These are phyloP conservation scores for Metarhizium sp. DNA, from an alignment of 2,329 filamentous ascomycete genomes.

Conservation along the genomic window DNA sequence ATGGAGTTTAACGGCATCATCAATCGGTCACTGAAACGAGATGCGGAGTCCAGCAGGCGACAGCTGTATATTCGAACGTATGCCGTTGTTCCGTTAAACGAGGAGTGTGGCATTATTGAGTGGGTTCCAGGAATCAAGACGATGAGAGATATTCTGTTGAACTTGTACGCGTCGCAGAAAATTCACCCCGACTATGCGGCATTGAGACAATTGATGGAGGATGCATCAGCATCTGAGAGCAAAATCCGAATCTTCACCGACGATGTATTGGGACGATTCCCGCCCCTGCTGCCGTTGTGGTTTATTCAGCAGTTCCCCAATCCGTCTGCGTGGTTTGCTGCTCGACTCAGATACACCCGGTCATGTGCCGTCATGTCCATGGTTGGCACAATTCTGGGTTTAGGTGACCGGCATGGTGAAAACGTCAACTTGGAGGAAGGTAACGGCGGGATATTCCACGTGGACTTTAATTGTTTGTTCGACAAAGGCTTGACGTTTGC, in stretches of 20 bases:
- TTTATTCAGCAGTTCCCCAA: constrained; percentile 93
- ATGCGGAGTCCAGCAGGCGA: constrained; percentile 81
- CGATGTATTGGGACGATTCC: constrained; percentile 56
- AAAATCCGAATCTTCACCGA: constrained; percentile 67
- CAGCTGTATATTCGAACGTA: constrained; percentile 96
- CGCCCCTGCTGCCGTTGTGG: constrained; percentile 82
- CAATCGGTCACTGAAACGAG: constrained; percentile 85
- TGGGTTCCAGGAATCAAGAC: constrained; percentile 97
- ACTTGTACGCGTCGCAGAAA: constrained; percentile 66
- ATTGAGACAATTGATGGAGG: constrained; percentile 56
- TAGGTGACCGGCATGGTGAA: constrained; percentile 93
- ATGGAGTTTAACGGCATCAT: constrained; percentile 99
- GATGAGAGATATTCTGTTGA: constrained; percentile 80
- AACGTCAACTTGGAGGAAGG: constrained; percentile 94
- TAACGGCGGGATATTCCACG: constrained; percentile 89
- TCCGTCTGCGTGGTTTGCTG: constrained; percentile 84
- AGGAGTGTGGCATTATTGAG: constrained; percentile 95
- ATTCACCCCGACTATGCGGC: constrained; percentile 60
- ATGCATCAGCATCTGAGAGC: constrained; percentile 42
- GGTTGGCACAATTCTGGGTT: constrained; percentile 85
- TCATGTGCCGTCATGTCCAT: constrained; percentile 99
- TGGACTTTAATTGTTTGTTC: constrained; percentile 99
- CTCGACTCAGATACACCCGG: constrained; percentile 79
- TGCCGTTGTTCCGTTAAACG: constrained; percentile 90
- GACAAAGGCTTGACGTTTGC: constrained; percentile 95